Evolutionary conservation across 2,329 filamentous ascomycete species (phyloP), one percentile per base, ranked within the genome.

Genomic region (Botrytis deweyae): DNA sequence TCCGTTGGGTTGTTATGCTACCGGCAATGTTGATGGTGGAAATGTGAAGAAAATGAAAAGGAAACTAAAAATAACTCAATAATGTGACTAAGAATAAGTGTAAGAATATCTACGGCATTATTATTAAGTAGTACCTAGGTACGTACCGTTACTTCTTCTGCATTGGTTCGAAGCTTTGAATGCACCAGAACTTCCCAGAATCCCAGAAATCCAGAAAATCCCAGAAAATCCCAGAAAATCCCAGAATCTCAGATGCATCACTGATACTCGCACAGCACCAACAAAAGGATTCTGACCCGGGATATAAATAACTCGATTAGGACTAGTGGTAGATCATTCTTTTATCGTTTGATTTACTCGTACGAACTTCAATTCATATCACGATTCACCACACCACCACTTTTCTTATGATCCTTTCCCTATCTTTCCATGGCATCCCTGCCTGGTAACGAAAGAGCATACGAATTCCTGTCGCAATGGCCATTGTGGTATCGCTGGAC

Each of bases 241-340:
- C 3, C 20, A 52, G 22, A 52, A n/a, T 5, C 38, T 3, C 22
- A 63, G 25, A 63, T 20, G 38, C 61, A 63, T 64, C 61, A 61
- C 36, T 63, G 36, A 40, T 63, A n/a, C 61, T 64, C 61, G 61
- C 4, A 42, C 61, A 20, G 61, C 61, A n/a, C 8, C 61, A 29
- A 29, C 33, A 3, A 22, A 18, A 38, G 2, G 14, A 63, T 29
- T 63, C 25, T 42, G 18, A 42, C 25, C 38, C 16, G 40, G 38
- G 59, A n/a, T n/a, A 22, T 44, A 29, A 29, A 44, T 44, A 29
- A 12, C 64, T 40, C 12, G 3, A 38, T 52, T n/a, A 8, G 33
- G 22, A n/a, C 36, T 67, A 52, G 44, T 38, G 20, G 64, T 52
- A 52, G 64, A 67, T 67, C 33, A 52, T 67, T 66, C 42, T 36